A percentile compares a stretch with the other conserved stretches of the same genome.
Conservation (phyloP, 2,329 filamentous ascomycete genomes). For the Grosmannia penicillata region DNA sequence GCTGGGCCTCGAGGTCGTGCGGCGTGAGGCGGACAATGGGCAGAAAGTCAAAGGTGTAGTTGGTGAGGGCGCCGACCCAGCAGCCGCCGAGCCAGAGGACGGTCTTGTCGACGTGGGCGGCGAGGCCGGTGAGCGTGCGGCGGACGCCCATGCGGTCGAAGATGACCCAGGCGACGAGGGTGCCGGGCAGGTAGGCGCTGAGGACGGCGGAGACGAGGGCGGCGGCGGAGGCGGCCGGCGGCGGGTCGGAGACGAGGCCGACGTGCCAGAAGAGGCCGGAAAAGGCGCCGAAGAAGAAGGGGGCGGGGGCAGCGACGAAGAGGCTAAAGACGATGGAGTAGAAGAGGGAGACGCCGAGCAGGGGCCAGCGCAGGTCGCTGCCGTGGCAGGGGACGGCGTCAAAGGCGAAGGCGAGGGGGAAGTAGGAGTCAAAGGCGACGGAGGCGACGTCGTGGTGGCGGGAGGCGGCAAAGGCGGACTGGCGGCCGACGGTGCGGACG, state of each 20-base stretch:
- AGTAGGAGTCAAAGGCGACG: conserved; percentile 70
- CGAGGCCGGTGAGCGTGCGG: conserved; percentile 55
- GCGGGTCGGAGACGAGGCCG: conserved; percentile 78
- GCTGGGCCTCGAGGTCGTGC: conserved; percentile 78
- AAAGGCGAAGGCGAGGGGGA: conserved; percentile 78
- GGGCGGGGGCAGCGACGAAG: conserved; percentile 60
- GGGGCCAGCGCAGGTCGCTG: conserved; percentile 67
- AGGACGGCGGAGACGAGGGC: conserved; percentile 63
- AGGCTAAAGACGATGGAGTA: conserved; percentile 69
- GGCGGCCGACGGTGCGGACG: conserved; percentile 47
- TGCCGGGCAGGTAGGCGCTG: conserved; percentile 72
- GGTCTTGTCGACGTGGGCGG: conserved; percentile 78
- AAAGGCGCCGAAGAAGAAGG: conserved; percentile 80
- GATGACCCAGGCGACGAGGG: conserved; percentile 76
- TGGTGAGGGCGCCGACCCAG: conserved; percentile 84
- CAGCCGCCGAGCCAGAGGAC: conserved; percentile 78
- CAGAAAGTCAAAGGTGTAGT: conserved; percentile 90
- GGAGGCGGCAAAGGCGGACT: conserved; percentile 44
- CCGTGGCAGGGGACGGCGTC: conserved; percentile 50
- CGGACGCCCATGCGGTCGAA: conserved; percentile 70
- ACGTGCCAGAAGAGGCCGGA: conserved; percentile 78
- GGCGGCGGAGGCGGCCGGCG: conserved; percentile 50
- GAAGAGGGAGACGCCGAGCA: conserved; percentile 66
- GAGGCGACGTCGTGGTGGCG: conserved; percentile 63
- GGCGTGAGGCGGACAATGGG: conserved; percentile 84